Conservation (phyloP, 2,329 filamentous ascomycete species). For the Aciculosporium take region DNA sequence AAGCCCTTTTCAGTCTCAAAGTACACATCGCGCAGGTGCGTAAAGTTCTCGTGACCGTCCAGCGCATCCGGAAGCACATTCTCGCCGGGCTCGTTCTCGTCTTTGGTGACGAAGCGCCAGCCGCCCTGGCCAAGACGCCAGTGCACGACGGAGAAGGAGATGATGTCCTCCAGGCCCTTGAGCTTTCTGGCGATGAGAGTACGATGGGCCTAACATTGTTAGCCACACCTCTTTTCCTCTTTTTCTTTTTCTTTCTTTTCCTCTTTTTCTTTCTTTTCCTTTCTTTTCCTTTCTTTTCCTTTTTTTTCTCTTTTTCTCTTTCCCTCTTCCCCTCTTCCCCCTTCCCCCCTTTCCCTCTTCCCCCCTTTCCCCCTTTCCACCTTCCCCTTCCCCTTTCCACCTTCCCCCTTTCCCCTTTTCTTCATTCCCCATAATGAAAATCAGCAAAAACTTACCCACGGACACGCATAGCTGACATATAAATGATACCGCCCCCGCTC, state of each 20-base stretch:
- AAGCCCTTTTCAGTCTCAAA: conserved; percentile 61
- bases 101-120: conserved; percentile 66
- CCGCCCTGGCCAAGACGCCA: conserved; percentile 67
- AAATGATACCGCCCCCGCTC: conserved; percentile 40
- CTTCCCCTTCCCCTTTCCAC: background rate
- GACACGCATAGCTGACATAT: conserved; percentile 87
- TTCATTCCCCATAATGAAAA: background rate
- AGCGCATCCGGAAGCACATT: conserved; percentile 55
- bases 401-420: background rate
- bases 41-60: conserved; percentile 54
- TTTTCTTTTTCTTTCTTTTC: background rate
- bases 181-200: conserved; percentile 77
- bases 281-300: background rate
- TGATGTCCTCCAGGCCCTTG: conserved; percentile 80
- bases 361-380: background rate
- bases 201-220: conserved; percentile 47
- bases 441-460: conserved; percentile 17
- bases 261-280: background rate
- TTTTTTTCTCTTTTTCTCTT: background rate
- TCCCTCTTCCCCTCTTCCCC: background rate
- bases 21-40: conserved; percentile 65
- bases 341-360: too few relatives aligned
- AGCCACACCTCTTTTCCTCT: background rate
- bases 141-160: conserved; percentile 71
- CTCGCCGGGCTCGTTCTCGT: conserved; percentile 41